Evolutionary conservation across 2,329 filamentous ascomycete genomes (phyloP).

Genomic region (Thielaviopsis ethacetica): DNA sequence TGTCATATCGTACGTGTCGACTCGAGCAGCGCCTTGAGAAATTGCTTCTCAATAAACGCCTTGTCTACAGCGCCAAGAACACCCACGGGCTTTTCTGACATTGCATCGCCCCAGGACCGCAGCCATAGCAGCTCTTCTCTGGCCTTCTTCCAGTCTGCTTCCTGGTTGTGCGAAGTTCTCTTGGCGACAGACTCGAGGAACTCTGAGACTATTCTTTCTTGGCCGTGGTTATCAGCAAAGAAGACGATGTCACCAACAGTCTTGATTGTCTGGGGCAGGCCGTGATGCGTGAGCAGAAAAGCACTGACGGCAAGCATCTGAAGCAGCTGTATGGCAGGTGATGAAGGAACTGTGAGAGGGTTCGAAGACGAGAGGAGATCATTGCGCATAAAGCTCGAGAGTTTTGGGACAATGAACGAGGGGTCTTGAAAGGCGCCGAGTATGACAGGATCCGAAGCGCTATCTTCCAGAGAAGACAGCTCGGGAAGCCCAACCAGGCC

Average conservation of each 20-base stretch:
- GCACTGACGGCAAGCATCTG: constrained; percentile 36
- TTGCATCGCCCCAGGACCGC: constrained; percentile 48
- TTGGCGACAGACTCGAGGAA: constrained; percentile 37
- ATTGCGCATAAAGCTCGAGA: constrained; percentile 20
- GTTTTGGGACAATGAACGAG: constrained; percentile 15
- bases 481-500: constrained; percentile 37
- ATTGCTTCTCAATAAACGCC: constrained; percentile 50
- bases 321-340: constrained; percentile 13
- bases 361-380: constrained; percentile 8
- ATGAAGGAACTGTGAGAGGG: constrained; percentile 1
- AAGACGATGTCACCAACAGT: constrained; percentile 47
- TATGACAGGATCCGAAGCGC: constrained; percentile 11
- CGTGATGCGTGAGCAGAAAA: constrained; percentile 35
- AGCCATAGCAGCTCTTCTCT: constrained; percentile 57
- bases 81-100: constrained; percentile 33
- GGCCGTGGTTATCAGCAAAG: constrained; percentile 45
- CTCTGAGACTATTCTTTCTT: constrained; percentile 40
- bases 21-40: constrained; percentile 50
- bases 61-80: constrained; percentile 44
- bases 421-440: constrained; percentile 13
- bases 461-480: constrained; percentile 30
- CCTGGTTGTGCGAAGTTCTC: constrained; percentile 39
- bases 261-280: constrained; percentile 33
- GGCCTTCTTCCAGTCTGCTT: constrained; percentile 44
- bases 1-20: constrained; percentile 36